These are phyloP conservation scores for Holtermannia corniformis DNA, from an alignment of 768 basidiomycete species.

Conservation along the genomic window DNA sequence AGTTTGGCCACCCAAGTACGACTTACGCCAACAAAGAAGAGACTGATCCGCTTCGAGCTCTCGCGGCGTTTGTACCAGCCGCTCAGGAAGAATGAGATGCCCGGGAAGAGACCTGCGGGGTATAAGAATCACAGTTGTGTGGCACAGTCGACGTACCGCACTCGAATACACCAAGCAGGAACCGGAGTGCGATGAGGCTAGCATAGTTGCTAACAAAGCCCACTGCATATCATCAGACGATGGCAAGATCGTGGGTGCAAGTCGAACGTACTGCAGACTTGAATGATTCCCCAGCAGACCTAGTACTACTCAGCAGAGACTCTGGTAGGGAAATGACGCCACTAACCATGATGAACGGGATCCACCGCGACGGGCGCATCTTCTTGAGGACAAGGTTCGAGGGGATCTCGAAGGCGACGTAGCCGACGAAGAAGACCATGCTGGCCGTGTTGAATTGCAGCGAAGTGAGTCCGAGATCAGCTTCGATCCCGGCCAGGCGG, in stretches of 20 bases:
- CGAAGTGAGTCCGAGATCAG: conserved; percentile 26
- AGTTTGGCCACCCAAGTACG: too few species aligned
- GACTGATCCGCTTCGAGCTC: conserved; percentile 26
- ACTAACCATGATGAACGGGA: conserved; percentile 29
- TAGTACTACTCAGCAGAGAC: not conserved
- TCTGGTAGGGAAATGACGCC: not conserved
- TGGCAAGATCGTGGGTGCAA: not conserved
- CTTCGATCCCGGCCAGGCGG: conserved; percentile 16
- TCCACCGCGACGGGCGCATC: conserved; percentile 32
- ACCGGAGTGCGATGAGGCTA: conserved; percentile 34
- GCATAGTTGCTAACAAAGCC: conserved; percentile 35
- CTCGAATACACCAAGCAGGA: conserved; percentile 34
- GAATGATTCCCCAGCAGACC: conserved; percentile 37
- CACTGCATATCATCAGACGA: conserved; percentile 15
- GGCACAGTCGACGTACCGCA: conserved; percentile 13
- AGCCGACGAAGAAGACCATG: conserved; percentile 38
- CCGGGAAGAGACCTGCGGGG: conserved; percentile 22
- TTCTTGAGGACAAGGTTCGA: conserved; percentile 37
- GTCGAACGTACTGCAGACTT: conserved; percentile 27
- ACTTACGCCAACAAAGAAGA: conserved; percentile 40
- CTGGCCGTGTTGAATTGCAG: conserved; percentile 33
- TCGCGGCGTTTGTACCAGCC: conserved; percentile 39
- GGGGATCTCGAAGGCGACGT: conserved; percentile 38
- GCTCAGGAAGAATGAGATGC: conserved; percentile 37
- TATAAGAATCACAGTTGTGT: not conserved